phyloP scores from a whole-genome alignment of 2,329 filamentous ascomycete genomes.

The Aspergillus clavatus region DNA sequence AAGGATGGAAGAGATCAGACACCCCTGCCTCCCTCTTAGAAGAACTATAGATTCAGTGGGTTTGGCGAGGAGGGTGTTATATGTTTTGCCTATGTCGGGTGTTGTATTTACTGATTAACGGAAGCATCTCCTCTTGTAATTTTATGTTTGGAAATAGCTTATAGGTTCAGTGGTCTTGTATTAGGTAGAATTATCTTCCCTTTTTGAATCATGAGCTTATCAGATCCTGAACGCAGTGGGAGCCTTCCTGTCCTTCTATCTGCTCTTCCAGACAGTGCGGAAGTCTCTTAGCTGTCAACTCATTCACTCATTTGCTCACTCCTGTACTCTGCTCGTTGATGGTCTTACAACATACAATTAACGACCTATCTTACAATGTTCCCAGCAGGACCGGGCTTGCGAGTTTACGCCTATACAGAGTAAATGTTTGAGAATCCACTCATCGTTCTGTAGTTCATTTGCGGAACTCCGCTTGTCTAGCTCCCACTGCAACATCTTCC shows the following conservation, averaged over 20 bases:
- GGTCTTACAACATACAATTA: too few species aligned
- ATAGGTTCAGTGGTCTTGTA: too few species aligned
- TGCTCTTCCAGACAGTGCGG: too few species aligned
- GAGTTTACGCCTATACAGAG: neutral
- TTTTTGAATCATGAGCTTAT: too few species aligned
- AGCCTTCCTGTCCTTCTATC: too few species aligned
- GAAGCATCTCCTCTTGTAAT: constrained; percentile 25
- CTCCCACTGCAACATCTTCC: constrained; percentile 38
- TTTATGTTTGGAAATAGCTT: too few species aligned
- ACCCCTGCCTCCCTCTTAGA: constrained; percentile 24
- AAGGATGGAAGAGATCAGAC: constrained; percentile 35
- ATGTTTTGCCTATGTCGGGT: constrained; percentile 8
- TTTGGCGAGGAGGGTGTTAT: neutral
- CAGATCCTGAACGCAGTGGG: too few species aligned
- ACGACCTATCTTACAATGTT: too few species aligned
- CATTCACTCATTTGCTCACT: too few species aligned
- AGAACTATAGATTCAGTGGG: neutral
- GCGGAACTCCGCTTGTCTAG: constrained; percentile 27
- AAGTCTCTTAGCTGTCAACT: too few species aligned
- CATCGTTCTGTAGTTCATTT: constrained; percentile 24
- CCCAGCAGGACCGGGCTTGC: neutral
- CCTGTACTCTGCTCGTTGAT: too few species aligned
- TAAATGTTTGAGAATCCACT: constrained; percentile 16
- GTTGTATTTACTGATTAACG: constrained; percentile 26
- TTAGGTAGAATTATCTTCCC: too few species aligned